Evolutionary conservation across 2,329 filamentous ascomycete species (phyloP).

Genomic region (Colletotrichum spaethianum): DNA sequence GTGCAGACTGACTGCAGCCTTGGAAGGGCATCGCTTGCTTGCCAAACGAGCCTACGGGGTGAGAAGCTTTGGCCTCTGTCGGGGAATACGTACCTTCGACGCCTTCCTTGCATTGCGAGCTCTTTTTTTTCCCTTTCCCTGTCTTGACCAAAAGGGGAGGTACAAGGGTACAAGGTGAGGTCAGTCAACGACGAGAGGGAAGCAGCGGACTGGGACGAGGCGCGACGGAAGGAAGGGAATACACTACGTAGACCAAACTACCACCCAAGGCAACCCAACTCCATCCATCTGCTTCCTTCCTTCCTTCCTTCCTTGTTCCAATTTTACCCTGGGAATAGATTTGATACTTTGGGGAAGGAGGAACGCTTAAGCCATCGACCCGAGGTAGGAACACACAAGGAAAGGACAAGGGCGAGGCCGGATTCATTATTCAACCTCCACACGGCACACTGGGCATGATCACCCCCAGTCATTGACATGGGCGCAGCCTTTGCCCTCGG

Average conservation of each 20-base stretch:
- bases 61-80: not conserved
- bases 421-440: slow-evolving; percentile 5
- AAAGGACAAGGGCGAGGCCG: not conserved
- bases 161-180: slow-evolving; percentile 12
- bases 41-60: not conserved
- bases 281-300: not conserved
- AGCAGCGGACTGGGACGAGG: slow-evolving; percentile 1
- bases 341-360: not conserved
- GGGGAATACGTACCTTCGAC: slow-evolving; percentile 6
- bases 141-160: not conserved
- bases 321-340: not conserved
- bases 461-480: not conserved
- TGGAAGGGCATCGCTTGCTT: not conserved
- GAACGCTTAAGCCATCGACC: not conserved
- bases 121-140: not conserved
- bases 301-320: not conserved
- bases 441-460: not conserved
- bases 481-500: not conserved
- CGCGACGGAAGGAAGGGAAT: not conserved
- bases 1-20: not conserved
- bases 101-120: slow-evolving; percentile 14
- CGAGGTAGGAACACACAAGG: not conserved
- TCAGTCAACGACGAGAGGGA: not conserved
- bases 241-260: not conserved
- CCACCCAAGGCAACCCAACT: not conserved